Evolutionary conservation across 2,329 filamentous ascomycete species (phyloP).

Genomic region (Chaetomiaceae sp.): DNA sequence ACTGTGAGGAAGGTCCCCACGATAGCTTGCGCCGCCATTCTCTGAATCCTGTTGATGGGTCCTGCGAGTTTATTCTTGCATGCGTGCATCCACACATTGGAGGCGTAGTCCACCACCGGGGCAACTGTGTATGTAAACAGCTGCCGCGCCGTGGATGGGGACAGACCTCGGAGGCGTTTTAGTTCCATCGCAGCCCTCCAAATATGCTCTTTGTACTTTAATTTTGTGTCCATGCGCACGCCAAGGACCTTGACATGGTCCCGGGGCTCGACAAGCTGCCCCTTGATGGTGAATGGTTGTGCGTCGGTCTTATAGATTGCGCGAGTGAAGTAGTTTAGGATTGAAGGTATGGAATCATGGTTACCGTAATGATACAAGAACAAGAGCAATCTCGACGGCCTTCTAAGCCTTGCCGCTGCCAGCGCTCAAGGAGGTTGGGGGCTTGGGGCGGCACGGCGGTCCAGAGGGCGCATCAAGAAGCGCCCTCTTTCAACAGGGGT

Average conservation of each 20-base stretch:
- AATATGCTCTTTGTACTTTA: constrained; percentile 29
- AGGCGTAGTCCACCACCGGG: constrained; percentile 28
- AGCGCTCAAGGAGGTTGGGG: no score
- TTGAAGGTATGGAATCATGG: no score
- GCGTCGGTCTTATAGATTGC: constrained; percentile 1
- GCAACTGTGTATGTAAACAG: constrained; percentile 26
- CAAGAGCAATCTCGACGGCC: no score
- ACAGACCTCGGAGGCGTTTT: constrained; percentile 13
- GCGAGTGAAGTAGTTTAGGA: constrained; percentile 5
- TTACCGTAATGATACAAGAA: no score
- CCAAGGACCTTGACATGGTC: constrained; percentile 6
- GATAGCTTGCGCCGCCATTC: not conserved
- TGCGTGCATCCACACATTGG: constrained; percentile 26
- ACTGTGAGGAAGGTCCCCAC: not conserved
- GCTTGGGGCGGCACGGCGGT: no score
- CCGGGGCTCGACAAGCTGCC: not conserved
- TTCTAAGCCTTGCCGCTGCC: no score
- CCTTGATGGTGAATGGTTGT: constrained; percentile 10
- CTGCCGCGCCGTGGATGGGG: constrained; percentile 24
- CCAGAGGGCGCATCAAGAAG: no score
- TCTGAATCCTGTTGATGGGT: constrained; percentile 2
- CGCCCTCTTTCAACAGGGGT: no score
- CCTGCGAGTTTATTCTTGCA: constrained; percentile 16
- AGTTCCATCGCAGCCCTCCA: constrained; percentile 24
- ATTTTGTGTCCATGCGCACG: constrained; percentile 7